Evolutionary conservation across 805 yeast species (phyloP).

Genomic region (Kregervanrija fluxuum): DNA sequence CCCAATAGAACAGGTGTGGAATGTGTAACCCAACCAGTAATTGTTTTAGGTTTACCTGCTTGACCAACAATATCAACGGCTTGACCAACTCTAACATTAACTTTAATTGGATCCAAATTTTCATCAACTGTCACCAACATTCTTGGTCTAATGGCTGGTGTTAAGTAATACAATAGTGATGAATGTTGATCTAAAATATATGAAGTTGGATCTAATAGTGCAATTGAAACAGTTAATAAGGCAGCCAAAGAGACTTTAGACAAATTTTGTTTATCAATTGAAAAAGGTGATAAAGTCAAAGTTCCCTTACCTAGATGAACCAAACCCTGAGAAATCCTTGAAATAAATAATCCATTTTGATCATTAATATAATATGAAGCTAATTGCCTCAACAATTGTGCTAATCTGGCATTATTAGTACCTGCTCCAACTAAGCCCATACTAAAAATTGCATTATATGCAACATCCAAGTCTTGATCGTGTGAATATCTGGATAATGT

Average conservation of each 20-base stretch:
- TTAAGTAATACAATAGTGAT: constrained; percentile 74
- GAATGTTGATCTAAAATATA: constrained; percentile 74
- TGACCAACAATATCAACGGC: constrained; percentile 99
- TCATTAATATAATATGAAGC: constrained; percentile 91
- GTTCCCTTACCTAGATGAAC: constrained; percentile 97
- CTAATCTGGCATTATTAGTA: constrained; percentile 95
- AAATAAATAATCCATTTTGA: constrained; percentile 84
- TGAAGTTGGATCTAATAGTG: constrained; percentile 77
- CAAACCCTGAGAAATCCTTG: constrained; percentile 91
- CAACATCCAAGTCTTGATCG: constrained; percentile 90
- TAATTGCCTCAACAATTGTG: constrained; percentile 89
- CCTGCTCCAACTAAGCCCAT: constrained; percentile 99
- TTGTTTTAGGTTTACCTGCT: constrained; percentile 98
- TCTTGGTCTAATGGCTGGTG: constrained; percentile 87
- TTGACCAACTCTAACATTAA: constrained; percentile 96
- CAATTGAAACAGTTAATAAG: constrained; percentile 72
- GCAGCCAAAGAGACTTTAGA: constrained; percentile 90
- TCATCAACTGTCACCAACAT: constrained; percentile 91
- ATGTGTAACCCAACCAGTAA: constrained; percentile 99
- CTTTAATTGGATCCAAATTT: constrained; percentile 83
- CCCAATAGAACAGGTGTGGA: constrained; percentile 93
- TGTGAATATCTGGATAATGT: constrained; percentile 94
- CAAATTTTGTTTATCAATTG: constrained; percentile 77
- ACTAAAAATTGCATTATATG: constrained; percentile 88
- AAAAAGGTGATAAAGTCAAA: constrained; percentile 79